Conservation (phyloP, 108 stramenopile genomes). For the Cyclotella cryptica region DNA sequence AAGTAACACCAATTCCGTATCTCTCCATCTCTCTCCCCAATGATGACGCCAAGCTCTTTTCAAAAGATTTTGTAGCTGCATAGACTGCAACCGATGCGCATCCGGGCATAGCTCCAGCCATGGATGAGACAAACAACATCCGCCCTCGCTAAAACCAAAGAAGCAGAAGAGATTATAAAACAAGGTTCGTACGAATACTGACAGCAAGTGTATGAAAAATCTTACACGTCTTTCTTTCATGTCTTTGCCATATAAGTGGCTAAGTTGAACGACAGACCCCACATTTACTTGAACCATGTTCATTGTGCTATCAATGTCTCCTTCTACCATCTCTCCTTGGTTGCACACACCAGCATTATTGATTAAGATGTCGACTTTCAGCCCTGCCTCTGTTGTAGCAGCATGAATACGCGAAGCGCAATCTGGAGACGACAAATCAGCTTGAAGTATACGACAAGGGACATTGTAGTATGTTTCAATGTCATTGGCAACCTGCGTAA, state of each 20-base stretch:
- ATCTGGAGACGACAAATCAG: constrained; percentile 71
- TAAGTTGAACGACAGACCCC: constrained; percentile 61
- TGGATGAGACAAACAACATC: constrained; percentile 82
- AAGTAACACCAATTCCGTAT: constrained; percentile 88
- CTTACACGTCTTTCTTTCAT: constrained; percentile 68
- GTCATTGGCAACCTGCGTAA: constrained; percentile 73
- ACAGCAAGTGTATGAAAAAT: background rate
- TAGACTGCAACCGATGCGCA: constrained; percentile 78
- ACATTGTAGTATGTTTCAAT: constrained; percentile 85
- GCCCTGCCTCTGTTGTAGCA: constrained; percentile 68
- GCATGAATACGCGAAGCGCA: constrained; percentile 70
- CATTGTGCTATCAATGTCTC: constrained; percentile 41
- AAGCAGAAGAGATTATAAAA: background rate
- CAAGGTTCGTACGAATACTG: background rate
- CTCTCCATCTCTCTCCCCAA: constrained; percentile 84
- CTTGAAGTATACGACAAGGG: constrained; percentile 74
- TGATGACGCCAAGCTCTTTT: constrained; percentile 70
- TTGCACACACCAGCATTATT: constrained; percentile 85
- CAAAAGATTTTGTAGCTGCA: constrained; percentile 85
- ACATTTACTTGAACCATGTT: constrained; percentile 77
- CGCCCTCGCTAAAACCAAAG: constrained; percentile 44
- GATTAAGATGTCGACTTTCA: constrained; percentile 80
- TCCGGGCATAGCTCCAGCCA: constrained; percentile 68
- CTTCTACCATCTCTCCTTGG: constrained; percentile 67
- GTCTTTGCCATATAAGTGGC: constrained; percentile 76